phyloP scores from a whole-genome alignment of 2,329 filamentous ascomycete genomes.

The Penicillium glabrum region DNA sequence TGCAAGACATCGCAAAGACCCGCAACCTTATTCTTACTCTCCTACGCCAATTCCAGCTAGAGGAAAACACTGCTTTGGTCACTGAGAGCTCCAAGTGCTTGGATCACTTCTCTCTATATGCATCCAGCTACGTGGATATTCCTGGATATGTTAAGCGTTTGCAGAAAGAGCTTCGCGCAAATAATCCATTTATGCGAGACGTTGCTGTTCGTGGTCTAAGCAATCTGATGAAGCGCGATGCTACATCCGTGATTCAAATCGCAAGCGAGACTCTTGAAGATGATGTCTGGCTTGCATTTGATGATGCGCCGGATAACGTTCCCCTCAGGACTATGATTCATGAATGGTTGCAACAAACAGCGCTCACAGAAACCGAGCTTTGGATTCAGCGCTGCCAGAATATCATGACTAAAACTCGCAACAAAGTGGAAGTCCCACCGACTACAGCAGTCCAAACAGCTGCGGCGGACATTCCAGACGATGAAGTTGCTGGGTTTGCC shows the following conservation, averaged over 20 bases:
- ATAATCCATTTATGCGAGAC: slow-evolving; percentile 68
- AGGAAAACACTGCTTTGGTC: slow-evolving; percentile 69
- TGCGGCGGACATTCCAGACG: slow-evolving; percentile 82
- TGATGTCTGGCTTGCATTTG: slow-evolving; percentile 85
- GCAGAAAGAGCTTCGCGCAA: slow-evolving; percentile 73
- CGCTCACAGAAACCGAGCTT: slow-evolving; percentile 71
- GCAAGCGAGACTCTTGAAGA: slow-evolving; percentile 82
- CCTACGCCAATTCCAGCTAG: slow-evolving; percentile 76
- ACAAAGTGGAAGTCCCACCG: slow-evolving; percentile 53
- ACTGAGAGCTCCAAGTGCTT: slow-evolving; percentile 78
- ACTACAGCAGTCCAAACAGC: slow-evolving; percentile 43
- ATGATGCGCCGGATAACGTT: slow-evolving; percentile 71
- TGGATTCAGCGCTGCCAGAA: slow-evolving; percentile 90
- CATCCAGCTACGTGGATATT: slow-evolving; percentile 83
- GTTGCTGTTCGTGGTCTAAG: slow-evolving; percentile 85
- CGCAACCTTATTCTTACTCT: slow-evolving; percentile 87
- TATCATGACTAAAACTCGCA: slow-evolving; percentile 82
- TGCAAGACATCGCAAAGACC: slow-evolving; percentile 91
- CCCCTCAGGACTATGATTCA: slow-evolving; percentile 83
- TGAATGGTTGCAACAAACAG: slow-evolving; percentile 92
- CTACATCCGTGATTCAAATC: slow-evolving; percentile 74
- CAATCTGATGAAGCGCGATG: slow-evolving; percentile 91
- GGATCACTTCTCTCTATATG: slow-evolving; percentile 90
- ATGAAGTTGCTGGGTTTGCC: slow-evolving; percentile 95
- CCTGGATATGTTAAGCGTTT: slow-evolving; percentile 77